Base-by-base conservation (phyloP, 768 basidiomycete species). In the Lactarius sp. region DNA sequence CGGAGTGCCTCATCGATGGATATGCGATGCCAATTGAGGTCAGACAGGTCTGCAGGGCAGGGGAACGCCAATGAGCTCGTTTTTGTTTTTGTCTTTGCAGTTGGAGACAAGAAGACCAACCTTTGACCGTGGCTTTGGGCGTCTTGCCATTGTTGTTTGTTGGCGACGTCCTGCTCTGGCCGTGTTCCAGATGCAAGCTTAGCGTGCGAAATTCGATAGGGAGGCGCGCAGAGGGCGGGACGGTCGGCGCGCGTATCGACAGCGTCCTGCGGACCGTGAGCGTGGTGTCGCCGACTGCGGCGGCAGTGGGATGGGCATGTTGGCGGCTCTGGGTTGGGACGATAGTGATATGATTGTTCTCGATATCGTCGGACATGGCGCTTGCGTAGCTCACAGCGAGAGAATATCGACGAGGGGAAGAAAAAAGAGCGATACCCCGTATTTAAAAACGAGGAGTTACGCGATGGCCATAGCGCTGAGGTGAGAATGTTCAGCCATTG, bases 181-280 rank as follows among this genome's bases (percentile, higher is more conserved):
- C 27, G 27, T 3, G 27, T 27, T 66, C 65, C 33, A 68, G 6
- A 8, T 68, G 65, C 44, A 68, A 4, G 56, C 67, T 68, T 22
- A 68, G 41, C 4, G 67, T 68, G 14, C 67, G 67, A 42, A 60
- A 68, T 47, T 68, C 67, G 52, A 68, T 56, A 22, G 65, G 67
- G n/a, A 66, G 56, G 9, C 61, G 67, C 13, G 58, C 51, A 1
- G 61, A 59, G 33, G 61, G 58, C 9, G 31, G 55, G 2, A 66
- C 54, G 34, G 34, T 27, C 6, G 56, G 34, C 37, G 56, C 55
- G 1, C 41, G 52, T 34, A 66, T 53, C 1, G 62, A 65, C 13
- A 63, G 14, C 4, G 64, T 63, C 50, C 56, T 56, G 46, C 56
- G 61, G 2, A 33, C 13, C 3, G 41, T 51, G 18, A 64, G 58